phyloP scores from a whole-genome alignment of 768 basidiomycete genomes.

The Boletus rubroflammeus region DNA sequence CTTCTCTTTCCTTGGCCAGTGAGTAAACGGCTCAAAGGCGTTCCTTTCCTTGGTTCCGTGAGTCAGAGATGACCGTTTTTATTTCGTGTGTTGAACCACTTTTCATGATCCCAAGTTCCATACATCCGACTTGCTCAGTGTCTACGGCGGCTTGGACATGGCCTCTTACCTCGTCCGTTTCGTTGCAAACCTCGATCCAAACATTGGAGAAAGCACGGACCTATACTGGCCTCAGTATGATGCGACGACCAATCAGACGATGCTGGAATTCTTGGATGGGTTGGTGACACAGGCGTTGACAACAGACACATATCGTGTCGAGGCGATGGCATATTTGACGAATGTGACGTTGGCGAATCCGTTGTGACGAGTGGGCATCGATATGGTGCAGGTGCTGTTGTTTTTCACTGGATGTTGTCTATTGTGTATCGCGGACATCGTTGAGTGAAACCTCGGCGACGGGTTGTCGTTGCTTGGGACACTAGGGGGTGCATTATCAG shows the following conservation, averaged over 20 bases:
- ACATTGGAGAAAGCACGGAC: constrained; percentile 28
- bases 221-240: constrained; percentile 46
- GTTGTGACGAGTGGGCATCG: not conserved
- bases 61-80: constrained; percentile 13
- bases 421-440: too few species aligned
- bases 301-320: constrained; percentile 42
- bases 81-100: not conserved
- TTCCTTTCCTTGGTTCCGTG: constrained; percentile 44
- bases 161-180: constrained; percentile 33
- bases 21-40: constrained; percentile 42
- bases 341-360: constrained; percentile 3
- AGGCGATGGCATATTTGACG: constrained; percentile 36
- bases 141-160: constrained; percentile 43
- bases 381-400: too few species aligned
- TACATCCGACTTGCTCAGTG: constrained; percentile 38
- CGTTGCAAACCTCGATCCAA: constrained; percentile 35
- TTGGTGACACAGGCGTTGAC: constrained; percentile 33
- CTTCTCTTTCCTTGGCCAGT: not conserved
- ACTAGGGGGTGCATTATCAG: too few species aligned
- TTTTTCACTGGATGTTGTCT: too few species aligned
- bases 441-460: too few species aligned
- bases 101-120: constrained; percentile 37
- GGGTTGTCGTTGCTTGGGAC: too few species aligned
- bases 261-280: constrained; percentile 41
- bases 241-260: constrained; percentile 19